Conservation (phyloP, 768 basidiomycete species). For the Collybiopsis luxurians region DNA sequence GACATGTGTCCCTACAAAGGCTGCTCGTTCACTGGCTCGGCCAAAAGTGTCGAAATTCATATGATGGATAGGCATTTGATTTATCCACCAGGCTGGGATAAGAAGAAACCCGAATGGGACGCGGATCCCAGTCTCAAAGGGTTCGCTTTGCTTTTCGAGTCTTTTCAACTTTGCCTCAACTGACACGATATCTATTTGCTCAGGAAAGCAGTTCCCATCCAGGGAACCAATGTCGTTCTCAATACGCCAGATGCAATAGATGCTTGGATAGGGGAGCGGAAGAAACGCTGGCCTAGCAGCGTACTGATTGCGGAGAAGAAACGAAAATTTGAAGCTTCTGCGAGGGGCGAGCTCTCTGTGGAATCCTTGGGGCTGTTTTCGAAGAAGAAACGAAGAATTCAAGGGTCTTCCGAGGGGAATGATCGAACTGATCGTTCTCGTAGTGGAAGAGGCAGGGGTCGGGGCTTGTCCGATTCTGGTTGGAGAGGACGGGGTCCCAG, state of each 20-base stretch:
- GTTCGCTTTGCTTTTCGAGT: slow-evolving; percentile 33
- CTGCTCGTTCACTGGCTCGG: slow-evolving; percentile 70
- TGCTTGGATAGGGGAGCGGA: slow-evolving; percentile 88
- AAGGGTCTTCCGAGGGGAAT: slow-evolving; percentile 8
- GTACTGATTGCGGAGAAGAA: slow-evolving; percentile 76
- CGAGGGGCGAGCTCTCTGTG: slow-evolving; percentile 70
- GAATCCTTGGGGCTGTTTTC: slow-evolving; percentile 39
- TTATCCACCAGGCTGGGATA: slow-evolving; percentile 72
- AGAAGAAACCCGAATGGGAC: slow-evolving; percentile 67
- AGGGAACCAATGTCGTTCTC: slow-evolving; percentile 74
- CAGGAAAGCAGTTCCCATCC: slow-evolving; percentile 72
- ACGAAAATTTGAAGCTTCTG: slow-evolving; percentile 68
- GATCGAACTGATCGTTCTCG: slow-evolving; percentile 13
- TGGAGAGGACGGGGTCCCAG: slow-evolving; percentile 25
- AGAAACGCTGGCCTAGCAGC: slow-evolving; percentile 77
- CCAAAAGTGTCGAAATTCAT: slow-evolving; percentile 71
- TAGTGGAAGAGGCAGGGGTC: slow-evolving; percentile 27
- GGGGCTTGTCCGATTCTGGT: slow-evolving; percentile 26
- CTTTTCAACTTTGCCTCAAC: no score
- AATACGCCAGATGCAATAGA: slow-evolving; percentile 81
- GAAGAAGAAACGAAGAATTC: slow-evolving; percentile 40
- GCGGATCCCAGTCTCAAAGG: slow-evolving; percentile 81
- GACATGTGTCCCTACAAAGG: slow-evolving; percentile 55
- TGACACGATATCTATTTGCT: background rate
- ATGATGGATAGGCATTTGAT: slow-evolving; percentile 92